Conservation (phyloP, 305 asterid species). For the Rubia balearica region DNA sequence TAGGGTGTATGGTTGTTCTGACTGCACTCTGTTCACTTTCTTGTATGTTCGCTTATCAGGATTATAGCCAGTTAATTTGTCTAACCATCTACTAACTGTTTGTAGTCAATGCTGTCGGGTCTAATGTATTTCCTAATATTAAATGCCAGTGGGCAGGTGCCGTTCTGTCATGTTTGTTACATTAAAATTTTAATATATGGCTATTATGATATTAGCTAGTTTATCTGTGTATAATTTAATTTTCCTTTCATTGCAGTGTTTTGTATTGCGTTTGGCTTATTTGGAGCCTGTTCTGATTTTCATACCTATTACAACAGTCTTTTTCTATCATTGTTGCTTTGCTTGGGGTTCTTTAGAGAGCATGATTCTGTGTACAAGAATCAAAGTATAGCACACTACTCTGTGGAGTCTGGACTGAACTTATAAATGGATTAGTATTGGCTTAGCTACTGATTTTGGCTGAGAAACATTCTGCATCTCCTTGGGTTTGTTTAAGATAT, state of each 20-base stretch:
- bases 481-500: background rate
- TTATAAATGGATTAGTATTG: background rate
- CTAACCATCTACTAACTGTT: background rate
- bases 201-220: too few species aligned
- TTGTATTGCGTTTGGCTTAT: too few species aligned
- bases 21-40: background rate
- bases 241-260: too few species aligned
- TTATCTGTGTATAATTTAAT: too few species aligned
- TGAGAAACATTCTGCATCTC: background rate
- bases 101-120: background rate
- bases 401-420: background rate
- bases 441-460: background rate
- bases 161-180: background rate
- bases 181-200: background rate
- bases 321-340: background rate
- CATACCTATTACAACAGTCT: background rate
- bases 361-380: background rate
- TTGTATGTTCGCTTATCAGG: background rate
- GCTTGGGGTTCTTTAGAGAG: background rate
- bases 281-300: too few species aligned
- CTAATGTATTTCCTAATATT: background rate
- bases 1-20: background rate
- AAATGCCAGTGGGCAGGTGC: background rate
- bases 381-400: too few species aligned
- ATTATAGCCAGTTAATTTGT: background rate